A percentile compares a stretch with the other conserved stretches of the same genome.
Conservation (phyloP, 2,329 filamentous ascomycete genomes). For the Colletotrichum sp. region DNA sequence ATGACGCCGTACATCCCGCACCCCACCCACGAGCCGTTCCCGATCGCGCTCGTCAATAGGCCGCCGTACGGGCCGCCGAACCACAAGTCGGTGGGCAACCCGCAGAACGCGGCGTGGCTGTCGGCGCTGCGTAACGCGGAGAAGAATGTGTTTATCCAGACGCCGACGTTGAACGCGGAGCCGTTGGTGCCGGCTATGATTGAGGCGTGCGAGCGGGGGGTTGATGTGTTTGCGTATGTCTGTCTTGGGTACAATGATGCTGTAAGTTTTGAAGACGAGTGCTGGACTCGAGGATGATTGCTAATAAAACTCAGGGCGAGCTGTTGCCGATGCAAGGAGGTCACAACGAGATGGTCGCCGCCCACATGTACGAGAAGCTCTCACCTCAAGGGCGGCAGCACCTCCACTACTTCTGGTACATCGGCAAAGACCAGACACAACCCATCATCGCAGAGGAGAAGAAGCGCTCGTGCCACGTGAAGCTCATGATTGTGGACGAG, state of each 20-base stretch:
- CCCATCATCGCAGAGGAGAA: background rate
- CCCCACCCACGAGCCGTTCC: slow-evolving; percentile 59
- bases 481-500: background rate
- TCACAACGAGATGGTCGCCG: slow-evolving; percentile 74
- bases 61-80: slow-evolving; percentile 70
- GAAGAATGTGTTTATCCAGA: slow-evolving; percentile 75
- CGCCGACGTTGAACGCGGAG: slow-evolving; percentile 77
- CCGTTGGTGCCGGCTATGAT: slow-evolving; percentile 68
- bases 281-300: fast-evolving
- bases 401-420: background rate
- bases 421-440: background rate
- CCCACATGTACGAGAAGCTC: slow-evolving; percentile 62
- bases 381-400: slow-evolving; percentile 34
- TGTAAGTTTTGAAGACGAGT: slow-evolving; percentile 32
- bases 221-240: slow-evolving; percentile 73
- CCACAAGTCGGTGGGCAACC: slow-evolving; percentile 64
- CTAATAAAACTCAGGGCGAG: slow-evolving; percentile 58
- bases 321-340: slow-evolving; percentile 78
- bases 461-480: background rate
- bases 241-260: slow-evolving; percentile 82
- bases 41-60: slow-evolving; percentile 75
- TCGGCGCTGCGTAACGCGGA: slow-evolving; percentile 71
- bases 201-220: slow-evolving; percentile 68
- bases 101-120: slow-evolving; percentile 79
- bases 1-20: slow-evolving; percentile 73